Evolutionary conservation across 139 green algal species (phyloP), one percentile per base, ranked within the genome.

Genomic region (Chlorella vulgaris): DNA sequence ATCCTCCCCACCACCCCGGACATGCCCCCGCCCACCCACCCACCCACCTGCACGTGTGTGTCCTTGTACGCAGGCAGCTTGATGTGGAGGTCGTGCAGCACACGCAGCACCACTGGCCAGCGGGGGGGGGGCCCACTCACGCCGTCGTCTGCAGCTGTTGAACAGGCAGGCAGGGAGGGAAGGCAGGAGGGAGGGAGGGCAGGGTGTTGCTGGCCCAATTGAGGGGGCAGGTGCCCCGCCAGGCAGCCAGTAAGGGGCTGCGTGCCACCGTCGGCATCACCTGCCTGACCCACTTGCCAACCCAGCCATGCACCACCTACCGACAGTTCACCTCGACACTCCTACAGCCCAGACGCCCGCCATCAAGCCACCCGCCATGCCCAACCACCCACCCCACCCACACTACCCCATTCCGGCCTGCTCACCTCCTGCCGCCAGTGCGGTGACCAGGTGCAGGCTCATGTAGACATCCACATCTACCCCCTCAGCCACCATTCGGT

Each of bases 71-170:
- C 22, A 1, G 70, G 70, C 47, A 66, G 40, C 22, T 2, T 7
- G n/a, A 65, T 63, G 62, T 82, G 76, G 31, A 82, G 43, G 62
- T 42, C 28, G 76, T 82, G 76, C 24, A 82, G 62, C 50, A 74
- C 63, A 33, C 62, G 62, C 76, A 82, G 76, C 62, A 82, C 24
- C 2, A 43, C 42, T 29, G 43, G 22, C 76, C 76, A 82, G 8
- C 76, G 76, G 21, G n/a, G n/a, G n/a, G n/a, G n/a, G n/a, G 35
- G 24, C 35, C 22, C 35, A n/a, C 69, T 42, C 24, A 61, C 76
- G 24, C 40, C 75, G n/a, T 74, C 40, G 22, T 42, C 60, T 65
- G 60, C 75, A 51, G 61, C 0, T 4, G 53, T 5, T 18, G n/a
- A 29, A 24, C 36, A 13, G 47, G 2, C 7, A 31, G n/a, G 47